Evolutionary conservation across 2,329 filamentous ascomycete genomes (phyloP), one percentile per base, ranked within the genome.

Genomic region (Fusarium buxicola): DNA sequence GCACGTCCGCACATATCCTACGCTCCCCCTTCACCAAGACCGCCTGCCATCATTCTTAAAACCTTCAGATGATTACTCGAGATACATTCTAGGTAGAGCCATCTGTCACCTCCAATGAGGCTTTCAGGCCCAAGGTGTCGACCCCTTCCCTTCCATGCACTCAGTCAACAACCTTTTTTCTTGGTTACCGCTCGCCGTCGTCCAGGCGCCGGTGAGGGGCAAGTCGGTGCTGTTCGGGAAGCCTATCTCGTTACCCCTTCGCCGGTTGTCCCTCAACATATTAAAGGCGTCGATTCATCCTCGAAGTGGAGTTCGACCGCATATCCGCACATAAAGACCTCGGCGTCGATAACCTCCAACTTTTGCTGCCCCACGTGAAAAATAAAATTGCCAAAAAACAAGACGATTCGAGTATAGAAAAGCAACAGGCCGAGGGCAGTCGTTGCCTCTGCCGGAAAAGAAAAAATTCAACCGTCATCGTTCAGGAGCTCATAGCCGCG

Each of bases 41-140:
- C 63, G 56, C 67, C 67, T 60, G 50, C 67, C 69, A 51, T 68
- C 60, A 45, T 55, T 71, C 65, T 60, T 68, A 45, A 60, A 65
- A 65, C 67, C 69, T 56, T 71, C 69, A 62, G 47, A 72, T 72
- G 65, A 68, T 67, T 69, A 72, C 66, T 72, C 69, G 58, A 70
- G 54, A 70, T 72, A 72, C 69, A 72, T 68, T 72, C 69, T 72
- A 72, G 66, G 59, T 68, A 70, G 64, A 62, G 57, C 65, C 54
- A 60, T 58, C 47, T 58, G 61, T 44, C 58, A 58, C 65, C 58
- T 58, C 59, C 56, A 44, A 57, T 45, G 49, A 57, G 56, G 47
- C 60, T 40, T 44, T 44, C 18, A 34, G 55, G 55, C 53, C 58
- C 52, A 44, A 60, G 55, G 44, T 58, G 56, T 58, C 47, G 53